A percentile compares a stretch with the other conserved stretches of the same genome.
phyloP scores from a whole-genome alignment of 768 basidiomycete genomes.

The Saitozyma podzolica region DNA sequence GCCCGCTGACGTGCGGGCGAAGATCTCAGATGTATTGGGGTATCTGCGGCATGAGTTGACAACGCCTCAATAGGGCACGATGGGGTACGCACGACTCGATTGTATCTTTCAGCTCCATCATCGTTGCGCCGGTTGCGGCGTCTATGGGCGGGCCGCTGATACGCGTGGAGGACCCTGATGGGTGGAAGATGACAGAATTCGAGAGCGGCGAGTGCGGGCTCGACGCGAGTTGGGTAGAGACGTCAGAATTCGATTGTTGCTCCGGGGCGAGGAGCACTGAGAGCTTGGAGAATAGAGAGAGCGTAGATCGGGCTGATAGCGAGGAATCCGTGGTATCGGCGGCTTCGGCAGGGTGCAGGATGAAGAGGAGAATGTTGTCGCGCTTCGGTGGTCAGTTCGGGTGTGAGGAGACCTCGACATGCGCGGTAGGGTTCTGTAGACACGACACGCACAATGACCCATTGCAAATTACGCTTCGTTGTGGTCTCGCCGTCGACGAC shows the following conservation, averaged over 20 bases:
- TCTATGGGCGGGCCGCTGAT: slow-evolving; percentile 23
- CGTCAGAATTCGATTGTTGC: not conserved
- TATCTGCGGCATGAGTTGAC: slow-evolving; percentile 9
- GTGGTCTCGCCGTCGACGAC: not conserved
- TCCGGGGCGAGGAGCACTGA: not conserved
- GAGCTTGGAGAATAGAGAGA: slow-evolving; percentile 17
- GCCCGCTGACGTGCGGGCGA: slow-evolving; percentile 24
- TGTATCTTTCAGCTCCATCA: slow-evolving; percentile 21
- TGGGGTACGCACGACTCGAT: slow-evolving; percentile 11
- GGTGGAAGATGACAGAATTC: slow-evolving; percentile 11
- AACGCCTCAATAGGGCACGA: too few species aligned
- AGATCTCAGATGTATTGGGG: slow-evolving; percentile 16
- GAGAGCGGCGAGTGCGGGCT: not conserved
- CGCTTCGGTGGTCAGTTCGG: slow-evolving; percentile 12
- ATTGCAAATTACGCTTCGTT: slow-evolving; percentile 15
- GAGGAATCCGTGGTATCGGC: too few species aligned
- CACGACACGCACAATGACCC: slow-evolving; percentile 32
- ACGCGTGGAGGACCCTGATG: not conserved
- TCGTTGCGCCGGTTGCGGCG: slow-evolving; percentile 5
- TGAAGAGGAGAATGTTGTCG: slow-evolving; percentile 21
- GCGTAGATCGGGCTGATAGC: slow-evolving; percentile 4
- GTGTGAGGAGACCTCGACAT: too few species aligned
- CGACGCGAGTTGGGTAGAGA: not conserved
- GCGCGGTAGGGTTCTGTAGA: not conserved
- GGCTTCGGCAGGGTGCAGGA: slow-evolving; percentile 1